A percentile compares a stretch with the other conserved stretches of the same genome.
Evolutionary conservation across 202 grass and related monocot genomes (phyloP).

Genomic region (Dendrocalamus latiflorus): DNA sequence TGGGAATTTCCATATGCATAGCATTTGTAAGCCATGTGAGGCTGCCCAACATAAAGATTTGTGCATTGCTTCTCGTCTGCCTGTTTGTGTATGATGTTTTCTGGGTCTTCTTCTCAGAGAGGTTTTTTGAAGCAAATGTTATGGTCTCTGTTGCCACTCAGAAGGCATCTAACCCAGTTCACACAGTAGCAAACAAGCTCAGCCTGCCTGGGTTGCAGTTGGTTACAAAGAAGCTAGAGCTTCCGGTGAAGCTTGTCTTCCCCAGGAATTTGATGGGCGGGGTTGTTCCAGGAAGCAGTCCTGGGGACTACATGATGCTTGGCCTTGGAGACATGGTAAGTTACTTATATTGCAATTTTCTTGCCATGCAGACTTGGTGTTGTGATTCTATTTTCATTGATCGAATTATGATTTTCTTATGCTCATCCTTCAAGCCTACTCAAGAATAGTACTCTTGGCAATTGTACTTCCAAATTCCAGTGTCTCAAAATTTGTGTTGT

Average conservation of each 20-base stretch:
- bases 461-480: background rate
- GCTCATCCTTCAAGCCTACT: background rate
- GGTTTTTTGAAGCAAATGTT: conserved; percentile 91
- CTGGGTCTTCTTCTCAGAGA: conserved; percentile 98
- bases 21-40: conserved; percentile 97
- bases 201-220: conserved; percentile 79
- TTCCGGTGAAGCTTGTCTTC: conserved; percentile 96
- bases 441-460: background rate
- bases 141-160: conserved; percentile 99
- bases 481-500: background rate
- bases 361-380: background rate
- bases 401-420: background rate
- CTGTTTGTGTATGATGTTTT: conserved; percentile 95
- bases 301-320: conserved; percentile 94
- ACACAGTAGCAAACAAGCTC: conserved; percentile 84
- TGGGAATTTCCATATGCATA: conserved; percentile 86
- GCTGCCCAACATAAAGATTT: conserved; percentile 97
- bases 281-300: conserved; percentile 57
- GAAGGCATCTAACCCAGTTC: conserved; percentile 94
- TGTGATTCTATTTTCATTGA: background rate
- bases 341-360: background rate
- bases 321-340: conserved; percentile 99
- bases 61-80: conserved; percentile 64
- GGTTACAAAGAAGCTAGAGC: conserved; percentile 91
- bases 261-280: conserved; percentile 88